phyloP scores from a whole-genome alignment of 2,329 filamentous ascomycete genomes.

The Sporothrix sp. region DNA sequence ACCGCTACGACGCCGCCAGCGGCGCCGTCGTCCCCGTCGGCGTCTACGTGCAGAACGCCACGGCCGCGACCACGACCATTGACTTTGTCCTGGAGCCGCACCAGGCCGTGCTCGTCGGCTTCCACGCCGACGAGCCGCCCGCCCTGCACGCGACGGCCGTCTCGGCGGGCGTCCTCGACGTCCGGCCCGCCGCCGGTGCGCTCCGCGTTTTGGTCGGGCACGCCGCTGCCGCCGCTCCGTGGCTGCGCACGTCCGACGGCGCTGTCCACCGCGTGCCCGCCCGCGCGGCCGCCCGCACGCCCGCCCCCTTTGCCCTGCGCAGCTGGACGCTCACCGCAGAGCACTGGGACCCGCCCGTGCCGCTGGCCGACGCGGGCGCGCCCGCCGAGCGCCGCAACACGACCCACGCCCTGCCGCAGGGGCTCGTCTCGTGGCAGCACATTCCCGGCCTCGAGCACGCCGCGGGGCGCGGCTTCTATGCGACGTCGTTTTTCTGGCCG shows the following conservation, averaged over 20 bases:
- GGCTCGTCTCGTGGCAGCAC: neutral
- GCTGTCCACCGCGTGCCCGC: neutral
- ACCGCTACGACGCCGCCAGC: neutral
- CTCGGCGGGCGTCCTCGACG: neutral
- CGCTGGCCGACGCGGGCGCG: neutral
- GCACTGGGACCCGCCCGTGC: neutral
- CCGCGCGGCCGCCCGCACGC: too few species aligned
- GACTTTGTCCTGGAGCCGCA: neutral
- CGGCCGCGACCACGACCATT: neutral
- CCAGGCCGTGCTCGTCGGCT: neutral
- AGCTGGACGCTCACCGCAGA: neutral
- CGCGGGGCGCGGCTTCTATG: neutral
- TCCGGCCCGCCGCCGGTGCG: neutral
- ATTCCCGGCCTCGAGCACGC: neutral
- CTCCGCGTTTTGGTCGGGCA: neutral
- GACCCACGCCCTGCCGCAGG: neutral
- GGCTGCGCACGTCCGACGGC: neutral
- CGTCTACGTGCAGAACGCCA: neutral
- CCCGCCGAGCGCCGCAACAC: neutral
- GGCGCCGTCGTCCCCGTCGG: neutral
- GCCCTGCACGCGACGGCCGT: neutral
- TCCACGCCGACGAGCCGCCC: neutral
- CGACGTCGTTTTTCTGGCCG: neutral
- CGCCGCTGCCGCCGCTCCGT: neutral
- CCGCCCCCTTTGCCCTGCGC: neutral